Conservation (phyloP, 1,284 basidiomycete species). For the Athelia sp. region DNA sequence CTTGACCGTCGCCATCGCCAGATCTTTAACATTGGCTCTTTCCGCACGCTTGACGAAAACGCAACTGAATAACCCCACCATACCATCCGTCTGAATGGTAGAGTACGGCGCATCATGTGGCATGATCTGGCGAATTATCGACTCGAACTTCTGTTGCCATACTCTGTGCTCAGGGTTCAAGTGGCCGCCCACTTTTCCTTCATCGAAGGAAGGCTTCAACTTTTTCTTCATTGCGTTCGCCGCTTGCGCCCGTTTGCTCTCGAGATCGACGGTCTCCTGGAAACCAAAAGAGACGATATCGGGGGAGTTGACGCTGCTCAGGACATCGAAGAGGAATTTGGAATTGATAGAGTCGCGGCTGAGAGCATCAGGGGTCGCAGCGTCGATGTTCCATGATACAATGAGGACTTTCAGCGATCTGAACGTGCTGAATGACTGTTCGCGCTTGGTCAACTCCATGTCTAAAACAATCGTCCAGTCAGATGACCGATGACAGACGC, state of each 20-base stretch:
- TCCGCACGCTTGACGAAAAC: constrained; percentile 78
- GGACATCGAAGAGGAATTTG: constrained; percentile 67
- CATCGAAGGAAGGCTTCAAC: constrained; percentile 58
- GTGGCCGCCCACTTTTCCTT: constrained; percentile 68
- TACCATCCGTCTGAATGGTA: constrained; percentile 80
- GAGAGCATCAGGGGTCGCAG: constrained; percentile 77
- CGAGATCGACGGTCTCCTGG: constrained; percentile 94
- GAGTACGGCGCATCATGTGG: constrained; percentile 68
- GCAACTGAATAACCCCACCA: constrained; percentile 89
- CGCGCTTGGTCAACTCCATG: constrained; percentile 68
- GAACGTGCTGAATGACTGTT: constrained; percentile 77
- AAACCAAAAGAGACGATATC: constrained; percentile 94
- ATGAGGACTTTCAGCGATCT: constrained; percentile 77
- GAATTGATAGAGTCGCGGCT: constrained; percentile 57
- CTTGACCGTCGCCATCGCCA: constrained; percentile 79
- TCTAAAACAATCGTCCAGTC: too few species aligned
- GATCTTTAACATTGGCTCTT: constrained; percentile 57
- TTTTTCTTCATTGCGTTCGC: constrained; percentile 76
- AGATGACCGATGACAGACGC: too few species aligned
- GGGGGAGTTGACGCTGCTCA: constrained; percentile 67
- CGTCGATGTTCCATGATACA: constrained; percentile 93
- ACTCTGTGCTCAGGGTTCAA: constrained; percentile 81
- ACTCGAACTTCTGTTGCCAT: constrained; percentile 82
- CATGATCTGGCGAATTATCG: constrained; percentile 68
- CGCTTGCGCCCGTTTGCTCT: constrained; percentile 88